Evolutionary conservation across 2,329 filamentous ascomycete genomes (phyloP), one percentile per base, ranked within the genome.

Genomic region (Bimuria novae-zelandiae): DNA sequence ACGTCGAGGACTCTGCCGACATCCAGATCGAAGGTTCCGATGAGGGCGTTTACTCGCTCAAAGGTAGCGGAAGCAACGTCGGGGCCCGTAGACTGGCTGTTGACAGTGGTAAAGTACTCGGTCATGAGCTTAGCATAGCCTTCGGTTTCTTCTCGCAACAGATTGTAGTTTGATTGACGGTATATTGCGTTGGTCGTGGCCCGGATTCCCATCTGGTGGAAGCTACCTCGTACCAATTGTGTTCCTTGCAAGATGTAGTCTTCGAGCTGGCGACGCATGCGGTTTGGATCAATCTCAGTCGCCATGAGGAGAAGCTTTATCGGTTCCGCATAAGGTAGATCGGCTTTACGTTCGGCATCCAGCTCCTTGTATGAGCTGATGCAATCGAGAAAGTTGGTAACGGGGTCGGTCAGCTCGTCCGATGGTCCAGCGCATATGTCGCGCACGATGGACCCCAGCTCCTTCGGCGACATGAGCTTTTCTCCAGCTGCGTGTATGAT

Each of bases 81-180:
- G 48, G 84, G 84, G 2, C 86, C 86, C n/a, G 88, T 88, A 19
- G 86, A 85, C 49, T 88, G 85, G 56, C 84, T 85, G 62, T 87
- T 87, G 65, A 89, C 90, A 0, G 89, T 95, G 7, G 91, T 93
- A 74, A 97, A 99, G 27, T 97, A 86, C 72, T 99, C 94, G 0
- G 93, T 97, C 55, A 96, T 86, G 41, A 99, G 84, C 73, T 99
- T 99, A 0, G 94, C 92, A 70, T 96, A 99, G 35, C 95, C 94
- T 75, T 99, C 94, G 0, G 91, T 91, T 75, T 99, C 94, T 76
- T 99, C 94, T 39, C 94, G 87, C 17, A 99, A 79, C 7, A 99
- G 79, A 67, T 99, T 99, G 79, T 96, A 97, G 73, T 96, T 97
- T 12, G 93, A 91, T 75, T 97, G 94, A 55, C 92, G 88, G 73